phyloP scores from a whole-genome alignment of 2,329 filamentous ascomycete species.

The Apiospora marii region DNA sequence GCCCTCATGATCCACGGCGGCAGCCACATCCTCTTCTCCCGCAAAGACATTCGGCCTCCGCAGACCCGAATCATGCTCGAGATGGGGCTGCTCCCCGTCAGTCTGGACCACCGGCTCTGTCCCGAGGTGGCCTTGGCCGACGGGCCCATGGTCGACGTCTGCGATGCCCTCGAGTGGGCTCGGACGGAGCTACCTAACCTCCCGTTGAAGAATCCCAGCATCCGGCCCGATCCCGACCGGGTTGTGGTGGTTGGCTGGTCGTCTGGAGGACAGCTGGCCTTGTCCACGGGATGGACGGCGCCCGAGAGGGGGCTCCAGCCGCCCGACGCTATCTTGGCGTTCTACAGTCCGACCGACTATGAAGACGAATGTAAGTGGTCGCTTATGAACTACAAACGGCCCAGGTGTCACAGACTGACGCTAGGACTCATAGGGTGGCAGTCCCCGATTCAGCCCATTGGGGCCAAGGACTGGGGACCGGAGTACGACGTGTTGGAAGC shows the following conservation, averaged over 20 bases:
- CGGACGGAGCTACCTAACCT: constrained; percentile 42
- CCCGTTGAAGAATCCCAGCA: not conserved
- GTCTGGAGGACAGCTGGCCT: constrained; percentile 54
- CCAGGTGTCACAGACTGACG: not conserved
- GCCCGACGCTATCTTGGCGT: constrained; percentile 52
- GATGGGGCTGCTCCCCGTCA: constrained; percentile 54
- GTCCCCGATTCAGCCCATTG: constrained; percentile 31
- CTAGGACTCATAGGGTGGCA: constrained; percentile 11
- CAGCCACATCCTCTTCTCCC: constrained; percentile 48
- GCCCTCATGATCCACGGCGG: constrained; percentile 57
- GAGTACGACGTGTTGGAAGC: constrained; percentile 40
- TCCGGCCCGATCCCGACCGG: constrained; percentile 35
- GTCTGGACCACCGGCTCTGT: constrained; percentile 58
- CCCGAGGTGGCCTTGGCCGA: constrained; percentile 54
- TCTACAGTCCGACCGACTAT: constrained; percentile 49
- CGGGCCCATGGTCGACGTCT: constrained; percentile 54
- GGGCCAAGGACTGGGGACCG: constrained; percentile 28
- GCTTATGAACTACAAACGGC: no score
- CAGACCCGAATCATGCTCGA: constrained; percentile 49
- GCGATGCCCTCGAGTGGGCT: constrained; percentile 52
- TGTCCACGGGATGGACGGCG: constrained; percentile 51
- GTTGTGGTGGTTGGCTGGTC: constrained; percentile 58
- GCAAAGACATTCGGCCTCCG: constrained; percentile 45
- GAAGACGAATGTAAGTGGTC: constrained; percentile 29
- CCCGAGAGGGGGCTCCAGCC: constrained; percentile 39